A percentile compares a stretch with the other conserved stretches of the same genome.
Conservation (phyloP, 2,329 filamentous ascomycete genomes). For the Thyridium curvatum region DNA sequence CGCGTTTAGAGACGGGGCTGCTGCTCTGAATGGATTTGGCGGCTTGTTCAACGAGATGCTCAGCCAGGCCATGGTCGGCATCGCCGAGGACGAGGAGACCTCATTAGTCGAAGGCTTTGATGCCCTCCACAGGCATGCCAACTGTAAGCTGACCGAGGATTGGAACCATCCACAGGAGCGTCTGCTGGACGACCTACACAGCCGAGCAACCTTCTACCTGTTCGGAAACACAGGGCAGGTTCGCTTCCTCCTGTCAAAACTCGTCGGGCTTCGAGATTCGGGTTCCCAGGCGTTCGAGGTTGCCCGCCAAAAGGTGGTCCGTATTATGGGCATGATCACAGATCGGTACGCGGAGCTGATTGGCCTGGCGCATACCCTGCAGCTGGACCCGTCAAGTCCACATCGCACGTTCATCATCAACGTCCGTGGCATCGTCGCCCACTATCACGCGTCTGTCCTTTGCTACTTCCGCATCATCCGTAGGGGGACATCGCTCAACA, state of each 20-base stretch:
- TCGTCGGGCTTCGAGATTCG: no score
- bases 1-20: slow-evolving; percentile 19
- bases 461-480: slow-evolving; percentile 18
- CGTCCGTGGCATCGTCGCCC: slow-evolving; percentile 24
- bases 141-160: no score
- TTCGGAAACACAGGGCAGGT: no score
- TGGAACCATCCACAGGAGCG: no score
- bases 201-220: no score
- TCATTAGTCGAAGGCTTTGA: slow-evolving; percentile 14
- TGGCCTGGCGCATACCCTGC: slow-evolving; percentile 17
- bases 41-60: slow-evolving; percentile 22
- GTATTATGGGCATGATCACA: no score
- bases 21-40: slow-evolving; percentile 22
- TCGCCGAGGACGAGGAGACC: neutral
- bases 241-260: no score
- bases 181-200: no score
- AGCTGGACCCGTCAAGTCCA: slow-evolving; percentile 14
- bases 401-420: slow-evolving; percentile 22
- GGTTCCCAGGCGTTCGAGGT: no score
- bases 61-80: slow-evolving; percentile 9
- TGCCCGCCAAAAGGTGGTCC: no score
- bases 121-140: slow-evolving; percentile 15
- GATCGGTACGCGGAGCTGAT: slow-evolving; percentile 15
- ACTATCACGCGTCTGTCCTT: slow-evolving; percentile 25
- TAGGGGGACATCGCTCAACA: slow-evolving; percentile 4